Evolutionary conservation across 148 eudicot species (phyloP).

Genomic region (Pharnaceum exiguum): DNA sequence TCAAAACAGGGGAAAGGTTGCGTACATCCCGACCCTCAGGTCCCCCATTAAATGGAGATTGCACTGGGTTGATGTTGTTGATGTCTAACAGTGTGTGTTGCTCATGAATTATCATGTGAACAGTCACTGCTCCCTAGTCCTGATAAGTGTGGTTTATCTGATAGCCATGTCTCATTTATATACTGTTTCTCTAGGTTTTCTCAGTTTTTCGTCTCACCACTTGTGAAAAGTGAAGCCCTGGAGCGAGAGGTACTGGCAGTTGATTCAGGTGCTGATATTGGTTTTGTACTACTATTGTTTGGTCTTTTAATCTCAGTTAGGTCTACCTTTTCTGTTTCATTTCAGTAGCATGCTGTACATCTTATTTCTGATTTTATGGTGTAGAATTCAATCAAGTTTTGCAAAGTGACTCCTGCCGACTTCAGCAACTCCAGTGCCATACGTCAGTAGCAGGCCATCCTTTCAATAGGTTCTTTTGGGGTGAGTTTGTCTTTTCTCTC

Average conservation of each 20-base stretch:
- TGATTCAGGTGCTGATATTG: constrained; percentile 68
- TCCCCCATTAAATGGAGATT: no score
- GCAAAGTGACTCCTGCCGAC: constrained; percentile 93
- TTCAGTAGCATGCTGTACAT: constrained; percentile 6
- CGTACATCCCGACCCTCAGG: no score
- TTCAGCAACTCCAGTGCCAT: constrained; percentile 92
- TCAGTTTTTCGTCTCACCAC: constrained; percentile 82
- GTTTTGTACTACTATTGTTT: neutral
- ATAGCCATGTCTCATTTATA: no score
- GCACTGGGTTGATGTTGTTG: no score
- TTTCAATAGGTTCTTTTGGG: constrained; percentile 85
- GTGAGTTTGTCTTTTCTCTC: constrained; percentile 30
- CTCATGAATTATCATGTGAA: no score
- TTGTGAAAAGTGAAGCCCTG: constrained; percentile 90
- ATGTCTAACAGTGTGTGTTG: no score
- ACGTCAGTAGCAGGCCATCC: constrained; percentile 74
- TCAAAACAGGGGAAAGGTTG: no score
- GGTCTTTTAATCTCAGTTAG: neutral
- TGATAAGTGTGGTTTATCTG: neutral
- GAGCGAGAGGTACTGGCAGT: constrained; percentile 88
- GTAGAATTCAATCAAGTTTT: constrained; percentile 89
- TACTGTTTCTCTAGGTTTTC: constrained; percentile 70
- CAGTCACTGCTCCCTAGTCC: no score
- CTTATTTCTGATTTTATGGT: constrained; percentile 12
- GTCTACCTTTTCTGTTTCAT: constrained; percentile 1